Evolutionary conservation across 2,329 filamentous ascomycete genomes (phyloP).

Genomic region (Juglanconis sp.): DNA sequence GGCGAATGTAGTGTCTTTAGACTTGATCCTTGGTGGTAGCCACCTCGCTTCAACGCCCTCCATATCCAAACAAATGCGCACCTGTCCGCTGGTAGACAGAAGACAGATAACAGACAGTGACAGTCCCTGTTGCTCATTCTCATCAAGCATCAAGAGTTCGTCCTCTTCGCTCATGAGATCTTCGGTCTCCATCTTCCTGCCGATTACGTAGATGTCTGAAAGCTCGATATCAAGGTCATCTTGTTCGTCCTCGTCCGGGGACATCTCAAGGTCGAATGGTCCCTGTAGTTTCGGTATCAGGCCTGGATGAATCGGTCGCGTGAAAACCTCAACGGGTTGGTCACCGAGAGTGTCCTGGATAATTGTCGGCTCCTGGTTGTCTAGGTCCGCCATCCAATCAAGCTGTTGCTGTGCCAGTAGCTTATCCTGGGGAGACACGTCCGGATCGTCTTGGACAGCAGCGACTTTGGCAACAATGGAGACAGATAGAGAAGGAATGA

Average conservation of each 20-base stretch:
- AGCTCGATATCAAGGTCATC: conserved; percentile 55
- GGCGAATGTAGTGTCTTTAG: conserved; percentile 38
- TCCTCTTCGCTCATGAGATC: conserved; percentile 64
- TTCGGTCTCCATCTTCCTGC: conserved; percentile 57
- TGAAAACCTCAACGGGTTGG: conserved; percentile 52
- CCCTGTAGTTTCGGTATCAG: conserved; percentile 59
- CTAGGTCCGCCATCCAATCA: conserved; percentile 65
- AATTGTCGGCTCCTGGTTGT: conserved; percentile 58
- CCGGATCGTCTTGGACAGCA: conserved; percentile 57
- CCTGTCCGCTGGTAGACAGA: conserved; percentile 57
- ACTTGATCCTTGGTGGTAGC: conserved; percentile 56
- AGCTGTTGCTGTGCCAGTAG: conserved; percentile 62
- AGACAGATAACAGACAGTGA: conserved; percentile 59
- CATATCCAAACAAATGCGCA: conserved; percentile 59
- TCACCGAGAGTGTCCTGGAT: conserved; percentile 49
- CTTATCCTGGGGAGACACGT: conserved; percentile 49
- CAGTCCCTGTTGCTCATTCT: conserved; percentile 55
- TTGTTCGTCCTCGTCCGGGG: conserved; percentile 49
- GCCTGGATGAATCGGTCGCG: conserved; percentile 55
- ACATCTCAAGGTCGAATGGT: conserved; percentile 56
- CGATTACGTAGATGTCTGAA: conserved; percentile 61
- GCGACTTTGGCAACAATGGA: conserved; percentile 74
- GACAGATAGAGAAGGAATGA: conserved; percentile 79
- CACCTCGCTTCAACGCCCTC: conserved; percentile 64
- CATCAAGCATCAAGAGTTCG: conserved; percentile 56